Percentiles rank a stretch among this genome's conserved stretches.
Evolutionary conservation across 2,329 filamentous ascomycete species (phyloP).

Genomic region (Acrodontium crateriforme): DNA sequence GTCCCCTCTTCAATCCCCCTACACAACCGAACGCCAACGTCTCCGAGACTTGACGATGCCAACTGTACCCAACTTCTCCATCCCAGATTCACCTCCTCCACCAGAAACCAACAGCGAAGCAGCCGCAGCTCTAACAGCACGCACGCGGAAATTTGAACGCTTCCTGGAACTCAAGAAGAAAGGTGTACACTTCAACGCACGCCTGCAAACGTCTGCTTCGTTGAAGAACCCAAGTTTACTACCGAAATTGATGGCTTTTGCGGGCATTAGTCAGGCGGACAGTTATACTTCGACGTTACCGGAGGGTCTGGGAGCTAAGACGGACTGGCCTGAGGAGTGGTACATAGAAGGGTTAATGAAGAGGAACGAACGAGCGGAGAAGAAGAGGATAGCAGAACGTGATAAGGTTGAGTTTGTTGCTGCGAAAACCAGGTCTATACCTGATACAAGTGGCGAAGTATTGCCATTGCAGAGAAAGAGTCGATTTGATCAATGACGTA

Average conservation of each 20-base stretch:
- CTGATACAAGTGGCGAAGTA: too few species aligned
- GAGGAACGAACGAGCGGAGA: conserved; percentile 25
- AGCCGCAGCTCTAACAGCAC: conserved; percentile 18
- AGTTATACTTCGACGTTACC: conserved; percentile 52
- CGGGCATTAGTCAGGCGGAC: conserved; percentile 39
- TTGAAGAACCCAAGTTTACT: conserved; percentile 59
- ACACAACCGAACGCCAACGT: conserved; percentile 49
- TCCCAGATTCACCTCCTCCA: conserved; percentile 56
- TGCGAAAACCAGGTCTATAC: conserved; percentile 3
- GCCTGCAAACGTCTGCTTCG: conserved; percentile 51
- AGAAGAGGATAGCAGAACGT: conserved; percentile 22
- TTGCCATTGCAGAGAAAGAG: too few species aligned
- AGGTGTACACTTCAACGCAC: conserved; percentile 65
- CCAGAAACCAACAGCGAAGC: conserved; percentile 22
- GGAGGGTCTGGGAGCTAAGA: conserved; percentile 24
- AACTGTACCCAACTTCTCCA: conserved; percentile 54
- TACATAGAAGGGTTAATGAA: conserved; percentile 24
- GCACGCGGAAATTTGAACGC: conserved; percentile 55
- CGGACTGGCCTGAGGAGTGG: conserved; percentile 28
- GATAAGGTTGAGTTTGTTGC: conserved; percentile 21
- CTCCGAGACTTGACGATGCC: conserved; percentile 64
- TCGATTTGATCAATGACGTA: too few species aligned
- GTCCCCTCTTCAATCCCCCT: conserved; percentile 42
- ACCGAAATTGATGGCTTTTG: conserved; percentile 60
- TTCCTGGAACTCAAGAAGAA: conserved; percentile 67